A percentile compares a stretch with the other conserved stretches of the same genome.
Conservation (phyloP, 2,329 filamentous ascomycete species). For the Arthroderma sp. region DNA sequence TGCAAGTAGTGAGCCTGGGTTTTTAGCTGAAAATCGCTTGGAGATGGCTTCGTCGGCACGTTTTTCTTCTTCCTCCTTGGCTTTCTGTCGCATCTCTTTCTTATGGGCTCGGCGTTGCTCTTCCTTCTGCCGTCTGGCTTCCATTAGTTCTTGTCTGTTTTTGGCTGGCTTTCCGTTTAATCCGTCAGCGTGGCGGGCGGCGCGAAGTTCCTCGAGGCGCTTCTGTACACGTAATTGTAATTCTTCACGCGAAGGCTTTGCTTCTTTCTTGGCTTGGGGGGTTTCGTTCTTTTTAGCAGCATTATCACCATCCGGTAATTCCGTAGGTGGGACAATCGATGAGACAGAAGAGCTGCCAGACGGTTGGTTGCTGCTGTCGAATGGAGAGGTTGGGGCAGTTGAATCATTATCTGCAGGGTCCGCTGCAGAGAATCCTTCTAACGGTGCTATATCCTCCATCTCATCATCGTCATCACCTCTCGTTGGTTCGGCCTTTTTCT, state of each 20-base stretch:
- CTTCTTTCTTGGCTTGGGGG: conserved; percentile 32
- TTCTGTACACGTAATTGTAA: conserved; percentile 68
- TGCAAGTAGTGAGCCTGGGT: conserved; percentile 45
- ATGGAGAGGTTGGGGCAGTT: conserved; percentile 32
- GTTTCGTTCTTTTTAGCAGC: conserved; percentile 11
- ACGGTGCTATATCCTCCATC: conserved; percentile 27
- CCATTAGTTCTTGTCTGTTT: conserved; percentile 83
- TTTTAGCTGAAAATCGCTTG: conserved; percentile 42
- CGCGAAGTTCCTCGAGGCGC: conserved; percentile 72
- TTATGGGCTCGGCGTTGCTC: conserved; percentile 77
- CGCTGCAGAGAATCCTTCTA: conserved; percentile 39
- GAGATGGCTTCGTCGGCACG: conserved; percentile 45
- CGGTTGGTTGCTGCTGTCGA: conserved; percentile 41
- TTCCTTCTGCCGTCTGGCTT: conserved; percentile 75
- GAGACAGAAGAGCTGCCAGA: conserved; percentile 54
- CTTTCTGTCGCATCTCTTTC: conserved; percentile 65
- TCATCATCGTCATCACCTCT: conserved; percentile 15
- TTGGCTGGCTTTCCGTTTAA: conserved; percentile 68
- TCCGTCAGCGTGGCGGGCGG: conserved; percentile 75
- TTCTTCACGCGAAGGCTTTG: conserved; percentile 56
- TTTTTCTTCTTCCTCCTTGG: conserved; percentile 65
- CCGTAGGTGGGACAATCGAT: conserved; percentile 42
- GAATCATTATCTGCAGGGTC: conserved; percentile 25
- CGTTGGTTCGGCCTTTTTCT: conserved; percentile 13
- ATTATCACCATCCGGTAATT: conserved; percentile 13